Percentiles rank a stretch among this genome's conserved stretches.
Evolutionary conservation across 805 yeast genomes (phyloP).

Genomic region (Huiozyma sinensis): DNA sequence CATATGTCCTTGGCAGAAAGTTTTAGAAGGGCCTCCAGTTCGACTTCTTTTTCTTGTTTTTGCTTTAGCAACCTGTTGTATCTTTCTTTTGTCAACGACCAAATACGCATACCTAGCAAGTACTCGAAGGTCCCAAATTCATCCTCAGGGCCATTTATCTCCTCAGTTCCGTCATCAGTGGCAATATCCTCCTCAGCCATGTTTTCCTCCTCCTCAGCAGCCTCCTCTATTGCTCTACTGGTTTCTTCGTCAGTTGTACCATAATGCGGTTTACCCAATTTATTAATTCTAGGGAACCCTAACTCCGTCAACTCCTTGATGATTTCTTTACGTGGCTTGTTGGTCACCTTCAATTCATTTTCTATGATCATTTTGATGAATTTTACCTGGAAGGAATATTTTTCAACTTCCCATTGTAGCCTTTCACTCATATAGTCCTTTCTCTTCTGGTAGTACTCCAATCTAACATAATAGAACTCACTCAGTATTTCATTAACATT

Average conservation of each 20-base stretch:
- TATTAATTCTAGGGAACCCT: slow-evolving; percentile 70
- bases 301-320: slow-evolving; percentile 50
- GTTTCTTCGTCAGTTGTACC: slow-evolving; percentile 28
- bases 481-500: slow-evolving; percentile 63
- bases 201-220: slow-evolving; percentile 31
- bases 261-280: slow-evolving; percentile 52
- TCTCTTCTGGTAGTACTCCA: slow-evolving; percentile 84
- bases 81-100: slow-evolving; percentile 87
- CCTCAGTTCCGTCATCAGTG: slow-evolving; percentile 26
- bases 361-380: slow-evolving; percentile 87
- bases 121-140: slow-evolving; percentile 69
- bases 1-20: slow-evolving; percentile 80
- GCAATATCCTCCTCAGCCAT: slow-evolving; percentile 32
- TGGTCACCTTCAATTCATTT: slow-evolving; percentile 54
- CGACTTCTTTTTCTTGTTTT: slow-evolving; percentile 59
- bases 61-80: slow-evolving; percentile 72
- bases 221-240: slow-evolving; percentile 27
- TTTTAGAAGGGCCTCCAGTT: slow-evolving; percentile 53
- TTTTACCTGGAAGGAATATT: slow-evolving; percentile 72
- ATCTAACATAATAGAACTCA: slow-evolving; percentile 77
- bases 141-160: slow-evolving; percentile 37
- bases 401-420: slow-evolving; percentile 64
- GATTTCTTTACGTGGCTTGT: slow-evolving; percentile 57
- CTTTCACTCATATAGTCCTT: slow-evolving; percentile 68
- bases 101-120: slow-evolving; percentile 80